These are phyloP conservation scores for Lachnellula subtilissima DNA, from an alignment of 2,329 filamentous ascomycete species.

Conservation along the genomic window DNA sequence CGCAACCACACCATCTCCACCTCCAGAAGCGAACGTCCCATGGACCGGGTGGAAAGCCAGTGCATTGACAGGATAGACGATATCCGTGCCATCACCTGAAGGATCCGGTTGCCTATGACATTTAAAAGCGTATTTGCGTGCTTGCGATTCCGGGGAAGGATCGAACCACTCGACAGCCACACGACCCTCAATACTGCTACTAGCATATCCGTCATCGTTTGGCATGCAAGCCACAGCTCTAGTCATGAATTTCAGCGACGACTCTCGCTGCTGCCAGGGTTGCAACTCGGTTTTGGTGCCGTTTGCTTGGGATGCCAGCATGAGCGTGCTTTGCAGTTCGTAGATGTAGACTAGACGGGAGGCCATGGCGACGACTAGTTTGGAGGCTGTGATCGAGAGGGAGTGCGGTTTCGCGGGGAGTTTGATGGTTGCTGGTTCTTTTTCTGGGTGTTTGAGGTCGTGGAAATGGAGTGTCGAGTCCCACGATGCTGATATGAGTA, in stretches of 20 bases:
- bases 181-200: slow-evolving; percentile 86
- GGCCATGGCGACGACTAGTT: slow-evolving; percentile 93
- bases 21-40: slow-evolving; percentile 63
- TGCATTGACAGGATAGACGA: slow-evolving; percentile 70
- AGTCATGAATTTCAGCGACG: slow-evolving; percentile 93
- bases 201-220: slow-evolving; percentile 89
- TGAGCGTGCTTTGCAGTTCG: slow-evolving; percentile 66
- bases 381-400: slow-evolving; percentile 69
- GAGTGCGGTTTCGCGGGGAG: slow-evolving; percentile 88
- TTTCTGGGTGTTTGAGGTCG: slow-evolving; percentile 50
- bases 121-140: slow-evolving; percentile 97
- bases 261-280: slow-evolving; percentile 92
- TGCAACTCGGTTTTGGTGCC: slow-evolving; percentile 48
- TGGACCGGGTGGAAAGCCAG: slow-evolving; percentile 65
- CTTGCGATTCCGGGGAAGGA: slow-evolving; percentile 77
- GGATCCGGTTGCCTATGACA: slow-evolving; percentile 78
- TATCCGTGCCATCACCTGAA: slow-evolving; percentile 54
- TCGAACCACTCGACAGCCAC: slow-evolving; percentile 99
- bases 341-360: slow-evolving; percentile 92
- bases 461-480: slow-evolving; percentile 87
- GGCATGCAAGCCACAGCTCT: slow-evolving; percentile 94
- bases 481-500: slow-evolving; percentile 90
- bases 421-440: slow-evolving; percentile 57
- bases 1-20: slow-evolving; percentile 66
- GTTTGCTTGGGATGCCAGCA: slow-evolving; percentile 47